Conservation (phyloP, 2,329 filamentous ascomycete species). For the Fusarium sp. region DNA sequence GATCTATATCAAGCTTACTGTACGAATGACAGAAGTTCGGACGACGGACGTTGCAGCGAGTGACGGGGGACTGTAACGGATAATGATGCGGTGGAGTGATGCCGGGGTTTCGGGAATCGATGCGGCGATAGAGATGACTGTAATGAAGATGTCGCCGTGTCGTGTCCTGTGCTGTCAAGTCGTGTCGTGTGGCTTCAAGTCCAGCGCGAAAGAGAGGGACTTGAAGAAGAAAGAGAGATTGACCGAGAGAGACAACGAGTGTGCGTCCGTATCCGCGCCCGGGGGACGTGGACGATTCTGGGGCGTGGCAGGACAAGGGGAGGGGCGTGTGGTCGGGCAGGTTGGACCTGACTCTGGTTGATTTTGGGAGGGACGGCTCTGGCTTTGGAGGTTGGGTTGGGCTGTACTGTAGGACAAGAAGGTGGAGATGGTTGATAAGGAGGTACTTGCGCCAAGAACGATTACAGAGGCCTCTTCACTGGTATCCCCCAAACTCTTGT, state of each 20-base stretch:
- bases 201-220: conserved; percentile 43
- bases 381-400: conserved; percentile 36
- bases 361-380: background rate
- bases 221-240: conserved; percentile 40
- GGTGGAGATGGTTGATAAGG: conserved; percentile 33
- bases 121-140: conserved; percentile 15
- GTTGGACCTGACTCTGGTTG: background rate
- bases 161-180: conserved; percentile 27
- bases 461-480: fast-evolving
- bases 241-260: conserved; percentile 36
- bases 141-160: conserved; percentile 30
- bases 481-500: conserved; percentile 29
- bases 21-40: conserved; percentile 24
- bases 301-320: conserved; percentile 45
- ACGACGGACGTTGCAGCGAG: conserved; percentile 34
- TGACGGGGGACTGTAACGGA: conserved; percentile 36
- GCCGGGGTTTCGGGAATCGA: conserved; percentile 21
- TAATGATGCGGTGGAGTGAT: conserved; percentile 24
- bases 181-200: conserved; percentile 26
- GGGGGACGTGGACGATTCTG: conserved; percentile 45
- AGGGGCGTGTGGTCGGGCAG: conserved; percentile 34
- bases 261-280: conserved; percentile 44
- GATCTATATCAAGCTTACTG: conserved; percentile 21
- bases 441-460: background rate
- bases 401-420: conserved; percentile 32